phyloP scores from a whole-genome alignment of 495 filamentous ascomycete genomes.

The Aspergillus indologenus region DNA sequence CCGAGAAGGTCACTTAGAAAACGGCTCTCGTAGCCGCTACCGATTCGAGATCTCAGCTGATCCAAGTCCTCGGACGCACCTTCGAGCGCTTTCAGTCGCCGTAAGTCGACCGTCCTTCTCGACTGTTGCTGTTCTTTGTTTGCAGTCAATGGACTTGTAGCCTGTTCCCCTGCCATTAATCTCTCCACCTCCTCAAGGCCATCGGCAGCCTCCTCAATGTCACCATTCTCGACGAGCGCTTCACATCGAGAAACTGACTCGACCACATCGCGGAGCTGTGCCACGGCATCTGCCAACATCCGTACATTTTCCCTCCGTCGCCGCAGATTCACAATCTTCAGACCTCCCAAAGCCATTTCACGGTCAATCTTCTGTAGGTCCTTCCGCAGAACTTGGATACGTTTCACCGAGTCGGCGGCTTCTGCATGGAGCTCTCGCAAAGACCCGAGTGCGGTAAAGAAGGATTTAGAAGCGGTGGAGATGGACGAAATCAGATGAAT shows the following conservation, averaged over 20 bases:
- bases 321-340: conserved; percentile 81
- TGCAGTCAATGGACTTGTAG: conserved; percentile 28
- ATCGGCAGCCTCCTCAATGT: conserved; percentile 74
- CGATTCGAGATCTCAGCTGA: conserved; percentile 72
- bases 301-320: conserved; percentile 80
- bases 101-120: conserved; percentile 59
- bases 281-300: conserved; percentile 75
- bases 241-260: conserved; percentile 75
- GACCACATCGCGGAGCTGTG: conserved; percentile 76
- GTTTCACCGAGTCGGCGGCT: conserved; percentile 83
- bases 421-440: conserved; percentile 87
- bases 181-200: conserved; percentile 73
- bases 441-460: conserved; percentile 93
- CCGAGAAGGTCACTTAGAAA: conserved; percentile 75
- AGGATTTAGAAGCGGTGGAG: conserved; percentile 88
- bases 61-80: conserved; percentile 74
- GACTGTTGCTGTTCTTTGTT: conserved; percentile 22
- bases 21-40: conserved; percentile 77
- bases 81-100: conserved; percentile 74
- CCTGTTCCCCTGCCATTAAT: conserved; percentile 67
- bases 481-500: conserved; percentile 96
- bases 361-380: conserved; percentile 78
- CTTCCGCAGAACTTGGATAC: conserved; percentile 75
- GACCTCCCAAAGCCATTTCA: conserved; percentile 80
- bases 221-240: conserved; percentile 71